phyloP scores from a whole-genome alignment of 495 filamentous ascomycete species.

The Penicillium tannophilum region DNA sequence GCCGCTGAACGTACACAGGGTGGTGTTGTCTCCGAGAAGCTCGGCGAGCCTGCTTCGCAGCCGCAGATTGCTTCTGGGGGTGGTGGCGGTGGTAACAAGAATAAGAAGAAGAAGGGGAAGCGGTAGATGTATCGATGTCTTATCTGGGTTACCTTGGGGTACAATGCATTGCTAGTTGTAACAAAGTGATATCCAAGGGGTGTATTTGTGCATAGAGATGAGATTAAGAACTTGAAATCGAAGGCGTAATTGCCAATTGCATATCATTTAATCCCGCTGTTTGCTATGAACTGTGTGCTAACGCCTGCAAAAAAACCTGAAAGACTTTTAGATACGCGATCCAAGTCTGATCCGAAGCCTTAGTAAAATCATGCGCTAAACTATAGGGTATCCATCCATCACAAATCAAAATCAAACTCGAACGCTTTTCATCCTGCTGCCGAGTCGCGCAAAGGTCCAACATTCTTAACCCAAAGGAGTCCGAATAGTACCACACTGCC shows the following conservation, averaged over 20 bases:
- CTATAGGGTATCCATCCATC: neutral
- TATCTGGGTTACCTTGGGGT: constrained; percentile 1
- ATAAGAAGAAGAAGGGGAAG: constrained; percentile 78
- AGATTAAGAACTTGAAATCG: constrained; percentile 5
- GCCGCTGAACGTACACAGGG: constrained; percentile 81
- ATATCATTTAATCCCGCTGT: neutral
- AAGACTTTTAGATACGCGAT: neutral
- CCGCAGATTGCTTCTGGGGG: constrained; percentile 40
- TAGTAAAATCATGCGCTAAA: neutral
- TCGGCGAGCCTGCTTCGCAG: constrained; percentile 60
- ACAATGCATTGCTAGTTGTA: constrained; percentile 1
- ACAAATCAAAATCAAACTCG: neutral
- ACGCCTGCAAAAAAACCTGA: neutral
- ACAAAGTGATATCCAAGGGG: constrained; percentile 4
- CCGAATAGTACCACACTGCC: constrained; percentile 46
- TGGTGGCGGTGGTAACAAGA: constrained; percentile 52
- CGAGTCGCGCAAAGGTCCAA: neutral
- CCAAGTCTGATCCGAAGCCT: neutral
- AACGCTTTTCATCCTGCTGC: neutral
- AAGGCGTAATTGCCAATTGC: neutral
- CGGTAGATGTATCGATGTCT: constrained; percentile 40
- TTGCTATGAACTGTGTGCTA: neutral
- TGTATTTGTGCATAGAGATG: constrained; percentile 15
- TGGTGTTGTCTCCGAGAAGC: constrained; percentile 69
- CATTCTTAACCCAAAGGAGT: constrained; percentile 38